phyloP scores from a whole-genome alignment of 176 grass and related monocot species.

The Canna indica region DNA sequence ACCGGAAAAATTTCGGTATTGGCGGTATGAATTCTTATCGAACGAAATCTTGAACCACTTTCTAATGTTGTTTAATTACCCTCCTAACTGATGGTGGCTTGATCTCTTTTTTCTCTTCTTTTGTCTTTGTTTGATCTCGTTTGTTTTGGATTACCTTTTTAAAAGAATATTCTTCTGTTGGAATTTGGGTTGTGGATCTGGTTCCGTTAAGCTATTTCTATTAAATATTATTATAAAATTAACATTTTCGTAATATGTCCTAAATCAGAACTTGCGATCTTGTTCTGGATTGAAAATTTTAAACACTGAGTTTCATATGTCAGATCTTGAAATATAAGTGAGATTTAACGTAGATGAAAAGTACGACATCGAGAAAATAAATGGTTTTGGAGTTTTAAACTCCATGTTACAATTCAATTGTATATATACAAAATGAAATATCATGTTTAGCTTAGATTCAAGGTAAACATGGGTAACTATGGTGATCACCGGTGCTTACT shows the following conservation, averaged over 20 bases:
- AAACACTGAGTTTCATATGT: neutral
- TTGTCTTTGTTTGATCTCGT: neutral
- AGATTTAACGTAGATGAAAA: neutral
- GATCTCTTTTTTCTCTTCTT: neutral
- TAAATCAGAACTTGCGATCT: neutral
- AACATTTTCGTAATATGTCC: neutral
- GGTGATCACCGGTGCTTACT: too few relatives aligned
- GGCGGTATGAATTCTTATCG: neutral
- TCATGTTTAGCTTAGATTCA: too few relatives aligned
- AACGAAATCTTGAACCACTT: neutral
- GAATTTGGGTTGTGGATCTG: neutral
- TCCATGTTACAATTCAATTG: neutral
- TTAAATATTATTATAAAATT: neutral
- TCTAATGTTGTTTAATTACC: neutral
- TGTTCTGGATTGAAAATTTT: neutral
- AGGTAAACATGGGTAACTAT: too few relatives aligned
- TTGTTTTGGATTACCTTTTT: neutral
- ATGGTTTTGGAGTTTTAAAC: neutral
- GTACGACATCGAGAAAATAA: neutral
- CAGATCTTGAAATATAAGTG: neutral
- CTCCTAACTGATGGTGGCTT: neutral
- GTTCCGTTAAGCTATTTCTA: neutral
- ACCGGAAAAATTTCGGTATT: slow-evolving; percentile 5
- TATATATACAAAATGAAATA: too few relatives aligned
- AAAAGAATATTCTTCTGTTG: neutral